Conservation (phyloP, 1,139 yeast genomes). For the Suhomyces wounanorum region DNA sequence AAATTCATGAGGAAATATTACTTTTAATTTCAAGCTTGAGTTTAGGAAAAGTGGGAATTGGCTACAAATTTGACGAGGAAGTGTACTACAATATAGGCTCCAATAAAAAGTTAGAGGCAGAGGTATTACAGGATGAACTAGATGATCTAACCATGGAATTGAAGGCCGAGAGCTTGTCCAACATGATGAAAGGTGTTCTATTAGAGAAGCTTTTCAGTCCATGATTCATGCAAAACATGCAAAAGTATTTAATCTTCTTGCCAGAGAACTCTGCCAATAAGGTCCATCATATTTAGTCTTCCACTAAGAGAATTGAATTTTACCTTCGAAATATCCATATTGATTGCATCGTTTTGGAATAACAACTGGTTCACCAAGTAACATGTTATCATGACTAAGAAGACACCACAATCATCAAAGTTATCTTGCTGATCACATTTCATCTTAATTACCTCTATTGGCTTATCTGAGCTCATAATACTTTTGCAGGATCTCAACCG, state of each 20-base stretch:
- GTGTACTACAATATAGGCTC: conserved; percentile 24
- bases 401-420: conserved; percentile 52
- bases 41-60: conserved; percentile 33
- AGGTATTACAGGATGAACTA: conserved; percentile 19
- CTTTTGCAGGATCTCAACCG: conserved; percentile 27
- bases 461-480: conserved; percentile 20
- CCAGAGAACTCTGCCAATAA: conserved; percentile 14
- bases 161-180: conserved; percentile 31
- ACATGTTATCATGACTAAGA: conserved; percentile 43
- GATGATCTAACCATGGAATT: conserved; percentile 26
- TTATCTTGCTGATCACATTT: conserved; percentile 47
- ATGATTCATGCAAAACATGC: conserved; percentile 11
- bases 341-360: conserved; percentile 15
- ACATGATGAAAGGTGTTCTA: conserved; percentile 28
- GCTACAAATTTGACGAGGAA: conserved; percentile 27
- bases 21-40: conserved; percentile 28
- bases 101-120: conserved; percentile 12
- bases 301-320: conserved; percentile 36
- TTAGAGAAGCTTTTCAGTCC: conserved; percentile 26
- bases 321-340: conserved; percentile 29
- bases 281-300: conserved; percentile 22
- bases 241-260: conserved; percentile 17
- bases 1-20: conserved; percentile 24
- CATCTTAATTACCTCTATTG: conserved; percentile 29
- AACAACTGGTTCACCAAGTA: conserved; percentile 26